Conservation (phyloP, 1,284 basidiomycete genomes). For the Heliocybe sulcata region DNA sequence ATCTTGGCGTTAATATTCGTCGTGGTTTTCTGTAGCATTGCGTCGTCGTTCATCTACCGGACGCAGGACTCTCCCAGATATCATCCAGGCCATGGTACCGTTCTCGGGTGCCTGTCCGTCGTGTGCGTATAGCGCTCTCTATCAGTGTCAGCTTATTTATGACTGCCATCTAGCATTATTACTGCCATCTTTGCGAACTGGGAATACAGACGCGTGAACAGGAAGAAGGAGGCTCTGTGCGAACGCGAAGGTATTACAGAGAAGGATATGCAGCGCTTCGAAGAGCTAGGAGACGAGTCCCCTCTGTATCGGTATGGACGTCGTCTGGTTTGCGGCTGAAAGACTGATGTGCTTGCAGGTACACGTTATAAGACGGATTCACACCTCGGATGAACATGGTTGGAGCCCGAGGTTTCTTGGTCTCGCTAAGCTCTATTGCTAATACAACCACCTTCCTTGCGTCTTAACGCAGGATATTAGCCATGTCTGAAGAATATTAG, state of each 20-base stretch:
- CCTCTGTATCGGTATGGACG: slow-evolving; percentile 40
- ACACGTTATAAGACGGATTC: no score
- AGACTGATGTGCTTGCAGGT: no score
- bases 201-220: slow-evolving; percentile 31
- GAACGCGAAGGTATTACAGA: slow-evolving; percentile 28
- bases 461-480: no score
- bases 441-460: no score
- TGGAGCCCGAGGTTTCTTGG: no score
- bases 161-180: slow-evolving; percentile 14
- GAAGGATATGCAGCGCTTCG: slow-evolving; percentile 26
- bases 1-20: background rate
- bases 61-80: slow-evolving; percentile 40
- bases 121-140: slow-evolving; percentile 19
- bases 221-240: slow-evolving; percentile 32
- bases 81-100: slow-evolving; percentile 40
- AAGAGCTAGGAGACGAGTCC: slow-evolving; percentile 37
- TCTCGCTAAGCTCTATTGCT: no score
- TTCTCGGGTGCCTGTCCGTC: slow-evolving; percentile 37
- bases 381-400: no score
- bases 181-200: slow-evolving; percentile 27
- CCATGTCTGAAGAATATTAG: no score
- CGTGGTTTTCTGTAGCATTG: slow-evolving; percentile 26
- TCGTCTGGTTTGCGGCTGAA: no score
- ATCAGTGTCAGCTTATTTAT: background rate
- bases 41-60: slow-evolving; percentile 35